A percentile compares a stretch with the other conserved stretches of the same genome.
These are phyloP conservation scores for Pinguiococcus pyrenoidosus DNA, from an alignment of 108 stramenopile genomes.

Conservation along the genomic window DNA sequence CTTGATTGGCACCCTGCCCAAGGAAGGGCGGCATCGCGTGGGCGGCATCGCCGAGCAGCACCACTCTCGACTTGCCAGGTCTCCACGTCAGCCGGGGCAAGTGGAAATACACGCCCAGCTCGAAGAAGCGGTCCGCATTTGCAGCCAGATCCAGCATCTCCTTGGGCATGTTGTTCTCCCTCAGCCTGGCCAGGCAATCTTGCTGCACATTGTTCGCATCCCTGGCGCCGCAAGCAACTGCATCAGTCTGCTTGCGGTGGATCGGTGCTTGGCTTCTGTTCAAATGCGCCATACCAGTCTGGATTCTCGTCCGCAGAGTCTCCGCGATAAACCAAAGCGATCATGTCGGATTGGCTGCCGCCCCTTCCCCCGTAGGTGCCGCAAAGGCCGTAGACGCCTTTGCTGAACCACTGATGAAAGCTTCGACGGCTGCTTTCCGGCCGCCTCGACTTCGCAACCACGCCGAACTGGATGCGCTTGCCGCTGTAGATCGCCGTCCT, in stretches of 20 bases:
- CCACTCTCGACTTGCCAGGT: constrained; percentile 17
- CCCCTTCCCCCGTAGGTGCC: constrained; percentile 12
- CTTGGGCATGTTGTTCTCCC: neutral
- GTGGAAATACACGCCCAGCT: constrained; percentile 29
- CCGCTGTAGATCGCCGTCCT: constrained; percentile 9
- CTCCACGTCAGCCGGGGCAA: constrained; percentile 12
- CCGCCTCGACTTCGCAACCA: constrained; percentile 8
- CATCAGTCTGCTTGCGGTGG: too few species aligned
- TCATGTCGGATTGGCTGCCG: constrained; percentile 9
- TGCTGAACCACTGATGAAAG: constrained; percentile 13
- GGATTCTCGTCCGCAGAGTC: constrained; percentile 9
- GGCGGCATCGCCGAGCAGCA: constrained; percentile 70
- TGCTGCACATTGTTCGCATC: constrained; percentile 7
- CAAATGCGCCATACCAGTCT: too few species aligned
- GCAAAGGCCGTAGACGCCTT: constrained; percentile 9
- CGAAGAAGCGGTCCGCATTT: constrained; percentile 21
- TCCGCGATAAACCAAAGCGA: constrained; percentile 7
- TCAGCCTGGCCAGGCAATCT: constrained; percentile 5
- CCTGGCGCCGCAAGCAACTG: neutral
- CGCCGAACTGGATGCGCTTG: constrained; percentile 15
- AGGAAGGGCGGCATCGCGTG: constrained; percentile 92
- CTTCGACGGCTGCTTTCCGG: constrained; percentile 8
- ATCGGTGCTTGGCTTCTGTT: too few species aligned
- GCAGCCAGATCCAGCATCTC: constrained; percentile 15
- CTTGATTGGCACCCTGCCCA: constrained; percentile 93